phyloP scores from a whole-genome alignment of 225 moss, liverwort and hornwort genomes.

The Polytrichum formosum region DNA sequence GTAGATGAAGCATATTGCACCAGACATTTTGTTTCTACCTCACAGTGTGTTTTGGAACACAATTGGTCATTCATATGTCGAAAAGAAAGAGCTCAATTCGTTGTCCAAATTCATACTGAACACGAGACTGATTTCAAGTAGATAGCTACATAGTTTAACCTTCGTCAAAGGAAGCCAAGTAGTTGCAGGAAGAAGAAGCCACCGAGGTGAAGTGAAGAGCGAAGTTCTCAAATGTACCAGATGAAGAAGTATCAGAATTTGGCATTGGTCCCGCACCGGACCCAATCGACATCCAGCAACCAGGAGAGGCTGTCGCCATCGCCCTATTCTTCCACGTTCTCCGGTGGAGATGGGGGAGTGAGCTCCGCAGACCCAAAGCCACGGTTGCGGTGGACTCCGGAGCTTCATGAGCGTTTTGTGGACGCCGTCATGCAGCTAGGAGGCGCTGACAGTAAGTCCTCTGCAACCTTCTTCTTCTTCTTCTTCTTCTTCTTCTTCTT shows the following conservation, averaged over 20 bases:
- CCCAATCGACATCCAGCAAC: slow-evolving; percentile 54
- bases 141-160: too few species aligned
- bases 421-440: slow-evolving; percentile 84
- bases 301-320: slow-evolving; percentile 54
- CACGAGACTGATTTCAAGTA: too few species aligned
- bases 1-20: too few species aligned
- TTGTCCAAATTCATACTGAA: too few species aligned
- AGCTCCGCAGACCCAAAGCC: slow-evolving; percentile 81
- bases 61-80: too few species aligned
- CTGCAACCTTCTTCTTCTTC: neutral
- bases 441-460: slow-evolving; percentile 80
- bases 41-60: too few species aligned
- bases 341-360: slow-evolving; percentile 61
- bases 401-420: slow-evolving; percentile 91
- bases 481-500: too few species aligned
- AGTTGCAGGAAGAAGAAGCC: neutral
- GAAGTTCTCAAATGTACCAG: slow-evolving; percentile 9
- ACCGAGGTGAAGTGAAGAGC: neutral
- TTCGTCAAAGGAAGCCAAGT: too few species aligned
- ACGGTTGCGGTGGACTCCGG: slow-evolving; percentile 84
- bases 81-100: too few species aligned
- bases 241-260: slow-evolving; percentile 17
- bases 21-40: too few species aligned
- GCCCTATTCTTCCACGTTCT: slow-evolving; percentile 45
- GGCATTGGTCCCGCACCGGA: slow-evolving; percentile 55